These are phyloP conservation scores for Fusarium sulawesiense DNA, from an alignment of 2,329 filamentous ascomycete genomes.

Conservation along the genomic window DNA sequence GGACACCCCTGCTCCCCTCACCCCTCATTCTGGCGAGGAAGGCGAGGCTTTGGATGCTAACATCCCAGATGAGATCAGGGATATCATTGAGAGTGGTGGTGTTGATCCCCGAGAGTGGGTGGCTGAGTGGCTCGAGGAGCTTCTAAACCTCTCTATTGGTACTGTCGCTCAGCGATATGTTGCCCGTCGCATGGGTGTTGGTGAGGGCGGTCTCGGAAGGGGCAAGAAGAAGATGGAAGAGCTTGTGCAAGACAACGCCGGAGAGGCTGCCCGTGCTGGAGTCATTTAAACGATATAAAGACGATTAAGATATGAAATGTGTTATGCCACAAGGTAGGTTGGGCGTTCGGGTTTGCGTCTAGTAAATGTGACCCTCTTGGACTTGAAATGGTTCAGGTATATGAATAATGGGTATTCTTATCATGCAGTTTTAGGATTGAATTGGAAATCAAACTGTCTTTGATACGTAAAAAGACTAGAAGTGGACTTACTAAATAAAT, in stretches of 20 bases:
- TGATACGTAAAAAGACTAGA: constrained; percentile 6
- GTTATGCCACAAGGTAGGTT: constrained; percentile 34
- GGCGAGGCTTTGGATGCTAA: constrained; percentile 54
- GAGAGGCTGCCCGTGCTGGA: constrained; percentile 70
- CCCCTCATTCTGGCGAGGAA: constrained; percentile 64
- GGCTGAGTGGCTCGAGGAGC: constrained; percentile 95
- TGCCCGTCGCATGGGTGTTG: constrained; percentile 93
- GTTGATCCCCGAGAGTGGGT: constrained; percentile 98
- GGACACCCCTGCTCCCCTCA: constrained; percentile 74
- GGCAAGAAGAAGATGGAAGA: constrained; percentile 71
- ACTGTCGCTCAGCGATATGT: constrained; percentile 95
- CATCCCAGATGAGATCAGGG: constrained; percentile 84
- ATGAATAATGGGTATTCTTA: constrained; percentile 30
- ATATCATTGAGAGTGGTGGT: constrained; percentile 79
- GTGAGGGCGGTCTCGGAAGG: constrained; percentile 75
- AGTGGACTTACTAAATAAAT: neutral
- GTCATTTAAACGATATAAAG: constrained; percentile 54
- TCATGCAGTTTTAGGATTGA: constrained; percentile 18
- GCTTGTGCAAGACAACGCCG: constrained; percentile 66
- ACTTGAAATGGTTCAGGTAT: constrained; percentile 25
- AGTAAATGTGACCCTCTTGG: constrained; percentile 26
- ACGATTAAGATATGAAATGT: constrained; percentile 9
- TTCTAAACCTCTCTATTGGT: constrained; percentile 80
- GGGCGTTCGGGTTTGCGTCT: constrained; percentile 42
- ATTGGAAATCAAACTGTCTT: constrained; percentile 22